Evolutionary conservation across 495 filamentous ascomycete genomes (phyloP).

Genomic region (Xanthoparmelia taractica): DNA sequence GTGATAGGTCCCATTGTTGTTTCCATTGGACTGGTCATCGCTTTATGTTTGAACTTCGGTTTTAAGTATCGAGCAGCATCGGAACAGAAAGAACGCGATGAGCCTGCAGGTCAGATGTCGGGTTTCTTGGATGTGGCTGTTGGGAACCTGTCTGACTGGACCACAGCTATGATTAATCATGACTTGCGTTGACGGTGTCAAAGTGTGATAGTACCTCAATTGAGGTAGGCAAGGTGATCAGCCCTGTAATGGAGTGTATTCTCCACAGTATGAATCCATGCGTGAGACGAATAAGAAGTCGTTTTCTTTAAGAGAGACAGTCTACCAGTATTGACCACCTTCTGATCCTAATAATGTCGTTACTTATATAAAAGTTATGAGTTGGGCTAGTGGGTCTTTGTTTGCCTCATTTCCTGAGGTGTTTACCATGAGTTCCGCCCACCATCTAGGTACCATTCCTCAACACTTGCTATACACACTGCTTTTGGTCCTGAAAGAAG

Average conservation of each 20-base stretch:
- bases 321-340: too few relatives aligned
- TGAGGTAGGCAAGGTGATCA: not conserved
- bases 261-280: not conserved
- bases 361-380: too few relatives aligned
- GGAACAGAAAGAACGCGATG: not conserved
- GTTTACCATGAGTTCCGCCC: not conserved
- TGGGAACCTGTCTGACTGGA: not conserved
- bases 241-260: not conserved
- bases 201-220: not conserved
- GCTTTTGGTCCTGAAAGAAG: not conserved
- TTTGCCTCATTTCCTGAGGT: not conserved
- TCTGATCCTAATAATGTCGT: too few relatives aligned
- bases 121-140: not conserved
- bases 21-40: constrained; percentile 67
- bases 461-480: too few relatives aligned
- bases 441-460: not conserved
- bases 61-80: constrained; percentile 46
- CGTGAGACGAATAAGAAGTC: not conserved
- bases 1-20: constrained; percentile 75
- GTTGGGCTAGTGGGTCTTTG: too few relatives aligned
- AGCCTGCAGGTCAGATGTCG: not conserved
- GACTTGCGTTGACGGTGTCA: not conserved
- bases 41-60: constrained; percentile 78
- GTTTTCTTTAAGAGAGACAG: not conserved
- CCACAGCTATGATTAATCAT: not conserved